Conservation (phyloP, 306 rosid species). For the Cucurbita pepo region DNA sequence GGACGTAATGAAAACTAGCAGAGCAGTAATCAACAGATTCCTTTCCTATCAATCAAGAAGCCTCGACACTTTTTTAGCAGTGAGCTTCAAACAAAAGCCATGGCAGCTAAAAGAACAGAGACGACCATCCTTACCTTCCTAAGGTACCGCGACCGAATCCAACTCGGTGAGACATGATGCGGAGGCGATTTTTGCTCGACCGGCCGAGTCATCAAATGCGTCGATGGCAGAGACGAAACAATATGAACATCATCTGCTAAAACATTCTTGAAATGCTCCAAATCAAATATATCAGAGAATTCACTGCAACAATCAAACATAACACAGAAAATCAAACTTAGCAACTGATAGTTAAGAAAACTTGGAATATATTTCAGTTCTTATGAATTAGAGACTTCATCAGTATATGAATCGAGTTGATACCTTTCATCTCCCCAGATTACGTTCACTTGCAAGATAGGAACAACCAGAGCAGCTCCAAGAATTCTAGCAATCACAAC, state of each 20-base stretch:
- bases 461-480: slow-evolving; percentile 89
- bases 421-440: slow-evolving; percentile 99
- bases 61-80: background rate
- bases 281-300: slow-evolving; percentile 83
- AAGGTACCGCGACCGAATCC: slow-evolving; percentile 75
- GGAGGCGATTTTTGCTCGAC: slow-evolving; percentile 69
- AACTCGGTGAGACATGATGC: slow-evolving; percentile 57
- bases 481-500: slow-evolving; percentile 96
- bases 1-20: background rate
- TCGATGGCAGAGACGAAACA: slow-evolving; percentile 82
- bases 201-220: slow-evolving; percentile 67
- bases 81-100: background rate
- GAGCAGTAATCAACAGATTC: background rate
- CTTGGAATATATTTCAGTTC: background rate
- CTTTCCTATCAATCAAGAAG: background rate
- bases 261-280: slow-evolving; percentile 77
- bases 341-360: background rate
- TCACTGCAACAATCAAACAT: slow-evolving; percentile 46
- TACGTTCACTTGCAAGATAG: slow-evolving; percentile 84
- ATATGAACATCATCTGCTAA: slow-evolving; percentile 62
- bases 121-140: slow-evolving; percentile 38
- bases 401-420: background rate
- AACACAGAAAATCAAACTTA: slow-evolving; percentile 3
- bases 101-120: background rate
- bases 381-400: background rate